Evolutionary conservation across 352 stramenopile genomes (phyloP).

Genomic region (Globisporangium splendens): DNA sequence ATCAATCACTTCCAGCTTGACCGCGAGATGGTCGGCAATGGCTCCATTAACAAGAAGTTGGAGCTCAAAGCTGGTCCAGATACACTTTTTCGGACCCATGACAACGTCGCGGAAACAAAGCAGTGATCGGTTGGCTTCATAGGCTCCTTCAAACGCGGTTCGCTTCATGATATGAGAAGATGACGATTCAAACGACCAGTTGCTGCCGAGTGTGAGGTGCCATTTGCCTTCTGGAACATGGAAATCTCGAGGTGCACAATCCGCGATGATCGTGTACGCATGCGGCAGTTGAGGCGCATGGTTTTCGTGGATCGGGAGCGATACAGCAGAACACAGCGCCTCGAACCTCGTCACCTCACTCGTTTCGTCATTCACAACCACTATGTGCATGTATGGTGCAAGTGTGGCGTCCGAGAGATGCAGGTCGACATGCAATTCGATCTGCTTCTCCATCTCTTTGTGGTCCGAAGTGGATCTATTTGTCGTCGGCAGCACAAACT

Average conservation of each 20-base stretch:
- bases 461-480: neutral
- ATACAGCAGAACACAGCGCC: conserved; percentile 28
- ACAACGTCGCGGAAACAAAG: conserved; percentile 66
- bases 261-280: conserved; percentile 57
- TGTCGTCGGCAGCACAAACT: conserved; percentile 17
- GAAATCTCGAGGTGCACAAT: conserved; percentile 31
- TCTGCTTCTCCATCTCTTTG: conserved; percentile 1
- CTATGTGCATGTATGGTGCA: conserved; percentile 37
- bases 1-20: conserved; percentile 62
- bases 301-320: conserved; percentile 14
- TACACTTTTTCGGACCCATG: conserved; percentile 32
- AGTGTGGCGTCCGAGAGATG: conserved; percentile 56
- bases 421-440: conserved; percentile 50
- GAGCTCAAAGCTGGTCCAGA: conserved; percentile 46
- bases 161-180: conserved; percentile 33
- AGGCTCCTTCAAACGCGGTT: conserved; percentile 45
- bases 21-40: conserved; percentile 28
- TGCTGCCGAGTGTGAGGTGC: conserved; percentile 54
- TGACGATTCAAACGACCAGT: conserved; percentile 35
- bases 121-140: conserved; percentile 65
- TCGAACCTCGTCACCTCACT: conserved; percentile 27
- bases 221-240: conserved; percentile 46
- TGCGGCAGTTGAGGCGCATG: neutral
- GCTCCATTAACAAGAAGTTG: conserved; percentile 28
- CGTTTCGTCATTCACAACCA: conserved; percentile 42